Conservation (phyloP, 768 basidiomycete genomes). For the Dacryopinax spathularia region DNA sequence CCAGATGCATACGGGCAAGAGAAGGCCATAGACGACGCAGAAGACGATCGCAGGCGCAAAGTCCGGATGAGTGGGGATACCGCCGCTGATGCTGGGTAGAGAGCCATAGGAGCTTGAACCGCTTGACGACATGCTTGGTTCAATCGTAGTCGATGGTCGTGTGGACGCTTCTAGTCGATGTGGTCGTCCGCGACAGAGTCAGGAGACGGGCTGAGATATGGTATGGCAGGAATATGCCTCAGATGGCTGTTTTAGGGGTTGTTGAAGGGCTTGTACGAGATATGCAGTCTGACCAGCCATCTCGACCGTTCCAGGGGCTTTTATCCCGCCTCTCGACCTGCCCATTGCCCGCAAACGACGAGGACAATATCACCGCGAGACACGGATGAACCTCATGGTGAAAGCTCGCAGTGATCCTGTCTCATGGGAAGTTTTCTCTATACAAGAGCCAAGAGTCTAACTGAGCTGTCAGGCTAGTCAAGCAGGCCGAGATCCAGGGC, state of each 20-base stretch:
- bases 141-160: not conserved
- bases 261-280: not conserved
- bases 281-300: not conserved
- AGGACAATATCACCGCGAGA: too few species aligned
- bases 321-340: too few species aligned
- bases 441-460: too few species aligned
- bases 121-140: not conserved
- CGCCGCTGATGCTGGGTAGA: constrained; percentile 20
- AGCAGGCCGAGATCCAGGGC: too few species aligned
- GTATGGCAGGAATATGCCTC: not conserved
- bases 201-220: not conserved
- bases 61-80: constrained; percentile 26
- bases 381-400: too few species aligned
- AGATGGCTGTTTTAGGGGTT: not conserved
- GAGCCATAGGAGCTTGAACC: not conserved
- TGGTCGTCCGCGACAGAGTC: not conserved
- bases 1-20: constrained; percentile 27
- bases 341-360: too few species aligned
- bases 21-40: constrained; percentile 27
- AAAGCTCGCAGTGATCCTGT: too few species aligned
- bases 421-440: too few species aligned
- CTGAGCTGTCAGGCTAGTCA: too few species aligned
- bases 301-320: not conserved
- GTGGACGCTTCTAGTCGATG: not conserved
- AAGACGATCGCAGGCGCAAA: constrained; percentile 34